Evolutionary conservation across 2,329 filamentous ascomycete species (phyloP).

Genomic region (Sporothrix pallida): DNA sequence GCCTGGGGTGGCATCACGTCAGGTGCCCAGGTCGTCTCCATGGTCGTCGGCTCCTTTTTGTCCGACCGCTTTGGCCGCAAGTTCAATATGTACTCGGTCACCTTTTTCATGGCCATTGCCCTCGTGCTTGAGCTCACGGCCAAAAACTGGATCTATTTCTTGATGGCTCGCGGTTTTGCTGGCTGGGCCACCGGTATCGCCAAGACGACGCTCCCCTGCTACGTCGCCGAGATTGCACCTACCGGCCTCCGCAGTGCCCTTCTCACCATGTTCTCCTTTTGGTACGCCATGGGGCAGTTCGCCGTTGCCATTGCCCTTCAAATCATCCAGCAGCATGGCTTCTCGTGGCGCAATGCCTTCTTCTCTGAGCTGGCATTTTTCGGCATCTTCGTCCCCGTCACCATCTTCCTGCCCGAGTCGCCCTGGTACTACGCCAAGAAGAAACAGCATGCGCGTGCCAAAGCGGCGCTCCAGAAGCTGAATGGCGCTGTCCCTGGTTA

Average conservation of each 20-base stretch:
- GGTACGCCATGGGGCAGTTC: neutral
- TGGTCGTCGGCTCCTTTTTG: neutral
- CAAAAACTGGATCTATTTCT: neutral
- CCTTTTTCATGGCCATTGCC: neutral
- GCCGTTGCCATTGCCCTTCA: neutral
- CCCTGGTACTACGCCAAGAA: neutral
- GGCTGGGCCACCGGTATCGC: neutral
- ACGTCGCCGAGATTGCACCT: neutral
- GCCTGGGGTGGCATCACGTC: neutral
- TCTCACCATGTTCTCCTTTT: neutral
- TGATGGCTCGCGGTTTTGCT: neutral
- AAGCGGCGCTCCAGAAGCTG: neutral
- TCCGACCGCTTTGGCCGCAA: neutral
- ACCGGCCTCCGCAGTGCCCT: neutral
- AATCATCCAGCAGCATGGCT: neutral
- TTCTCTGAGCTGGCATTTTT: neutral
- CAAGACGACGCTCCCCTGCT: neutral
- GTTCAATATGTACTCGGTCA: neutral
- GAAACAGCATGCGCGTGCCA: neutral
- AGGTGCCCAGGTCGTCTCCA: neutral
- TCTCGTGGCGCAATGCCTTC: neutral
- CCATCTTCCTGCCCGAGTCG: neutral
- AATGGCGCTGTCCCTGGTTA: neutral
- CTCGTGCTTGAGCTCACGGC: neutral
- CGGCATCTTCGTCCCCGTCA: neutral